phyloP scores from a whole-genome alignment of 2,329 filamentous ascomycete genomes.

The Monosporascus sp. region DNA sequence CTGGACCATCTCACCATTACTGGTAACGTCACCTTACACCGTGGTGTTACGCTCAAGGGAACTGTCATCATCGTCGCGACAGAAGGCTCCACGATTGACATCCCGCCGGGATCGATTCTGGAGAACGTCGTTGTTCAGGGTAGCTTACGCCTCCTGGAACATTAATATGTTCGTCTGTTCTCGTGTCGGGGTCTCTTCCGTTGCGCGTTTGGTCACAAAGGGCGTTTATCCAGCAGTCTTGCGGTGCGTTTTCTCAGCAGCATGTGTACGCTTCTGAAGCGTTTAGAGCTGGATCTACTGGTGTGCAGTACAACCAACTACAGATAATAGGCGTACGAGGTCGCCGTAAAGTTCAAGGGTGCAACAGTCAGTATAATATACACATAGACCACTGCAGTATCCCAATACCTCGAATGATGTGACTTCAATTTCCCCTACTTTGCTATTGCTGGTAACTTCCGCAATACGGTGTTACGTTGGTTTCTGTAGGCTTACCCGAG shows the following conservation, averaged over 20 bases:
- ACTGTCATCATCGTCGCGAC: conserved; percentile 99
- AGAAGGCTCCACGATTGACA: conserved; percentile 95
- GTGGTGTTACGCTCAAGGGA: conserved; percentile 92
- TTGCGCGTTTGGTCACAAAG: not conserved
- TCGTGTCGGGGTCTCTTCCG: not conserved
- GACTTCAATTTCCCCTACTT: too few relatives aligned
- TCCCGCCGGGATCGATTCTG: conserved; percentile 91
- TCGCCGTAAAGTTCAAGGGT: not conserved
- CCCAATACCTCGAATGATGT: too few relatives aligned
- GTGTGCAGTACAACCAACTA: not conserved
- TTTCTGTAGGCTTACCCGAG: too few relatives aligned
- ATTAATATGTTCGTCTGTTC: conserved; percentile 37
- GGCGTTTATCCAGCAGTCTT: not conserved
- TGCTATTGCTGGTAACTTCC: too few relatives aligned
- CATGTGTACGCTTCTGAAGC: not conserved
- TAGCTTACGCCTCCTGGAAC: conserved; percentile 72
- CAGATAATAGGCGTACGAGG: not conserved
- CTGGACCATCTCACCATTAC: conserved; percentile 96
- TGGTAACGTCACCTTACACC: conserved; percentile 92
- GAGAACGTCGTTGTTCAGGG: conserved; percentile 99
- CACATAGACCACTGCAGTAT: not conserved
- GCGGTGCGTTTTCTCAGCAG: not conserved
- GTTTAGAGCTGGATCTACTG: not conserved
- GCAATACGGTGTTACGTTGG: not conserved
- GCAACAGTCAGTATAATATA: not conserved